These are phyloP conservation scores for Morella rubra DNA, from an alignment of 306 rosid genomes.

Conservation along the genomic window DNA sequence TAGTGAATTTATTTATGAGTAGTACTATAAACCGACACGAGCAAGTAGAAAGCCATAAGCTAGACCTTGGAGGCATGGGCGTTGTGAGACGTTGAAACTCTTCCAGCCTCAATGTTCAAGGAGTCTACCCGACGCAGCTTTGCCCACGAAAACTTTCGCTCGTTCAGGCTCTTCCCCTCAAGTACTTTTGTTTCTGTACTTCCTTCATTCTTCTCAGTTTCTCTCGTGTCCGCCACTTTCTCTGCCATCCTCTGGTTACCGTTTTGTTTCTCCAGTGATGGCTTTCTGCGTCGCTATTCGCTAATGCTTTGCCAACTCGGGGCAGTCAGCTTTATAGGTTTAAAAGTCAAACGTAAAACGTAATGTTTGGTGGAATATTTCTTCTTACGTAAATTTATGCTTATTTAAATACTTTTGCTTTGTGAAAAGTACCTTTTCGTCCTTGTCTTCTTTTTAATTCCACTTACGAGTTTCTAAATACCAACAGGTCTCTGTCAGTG, in stretches of 20 bases:
- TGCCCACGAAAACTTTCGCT: conserved; percentile 60
- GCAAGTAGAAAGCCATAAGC: not conserved
- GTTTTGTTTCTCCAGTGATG: conserved; percentile 2
- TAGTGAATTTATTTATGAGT: too few relatives aligned
- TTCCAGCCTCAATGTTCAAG: conserved; percentile 80
- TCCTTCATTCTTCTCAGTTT: conserved; percentile 3
- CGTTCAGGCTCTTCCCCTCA: conserved; percentile 17
- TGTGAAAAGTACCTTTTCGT: too few relatives aligned
- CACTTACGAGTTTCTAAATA: too few relatives aligned
- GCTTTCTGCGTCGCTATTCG: not conserved
- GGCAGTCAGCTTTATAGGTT: too few relatives aligned
- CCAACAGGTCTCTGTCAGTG: too few relatives aligned
- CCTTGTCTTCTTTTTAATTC: too few relatives aligned
- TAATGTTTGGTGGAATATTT: too few relatives aligned
- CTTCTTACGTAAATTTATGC: too few relatives aligned
- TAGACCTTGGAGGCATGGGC: conserved; percentile 34
- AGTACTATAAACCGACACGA: not conserved
- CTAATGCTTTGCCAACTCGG: not conserved
- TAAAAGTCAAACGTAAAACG: too few relatives aligned
- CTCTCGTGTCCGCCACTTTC: conserved; percentile 1
- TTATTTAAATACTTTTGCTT: too few relatives aligned
- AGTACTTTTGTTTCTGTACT: not conserved
- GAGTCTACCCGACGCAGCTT: conserved; percentile 73
- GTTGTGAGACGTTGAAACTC: conserved; percentile 35
- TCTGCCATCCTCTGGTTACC: not conserved